Percentiles rank a stretch among this genome's conserved stretches.
Evolutionary conservation across 169 alveolate genomes (phyloP).

Genomic region (Eimeria mitis): DNA sequence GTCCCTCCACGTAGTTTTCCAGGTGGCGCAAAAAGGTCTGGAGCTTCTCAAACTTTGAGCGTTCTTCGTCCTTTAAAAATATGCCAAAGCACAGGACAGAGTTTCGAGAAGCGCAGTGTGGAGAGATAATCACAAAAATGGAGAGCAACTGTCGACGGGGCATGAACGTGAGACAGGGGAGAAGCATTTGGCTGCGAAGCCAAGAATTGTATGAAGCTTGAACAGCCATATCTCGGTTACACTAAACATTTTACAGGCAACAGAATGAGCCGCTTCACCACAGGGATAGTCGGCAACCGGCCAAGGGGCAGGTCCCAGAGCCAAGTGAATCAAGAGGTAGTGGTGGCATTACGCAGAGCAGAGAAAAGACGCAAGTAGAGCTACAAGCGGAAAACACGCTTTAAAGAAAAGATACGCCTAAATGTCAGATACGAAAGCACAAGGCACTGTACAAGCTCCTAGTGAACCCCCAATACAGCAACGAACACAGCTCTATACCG

Average conservation of each 20-base stretch:
- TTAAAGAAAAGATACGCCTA: too few species aligned
- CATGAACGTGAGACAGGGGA: not conserved
- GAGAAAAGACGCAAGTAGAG: not conserved
- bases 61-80: slow-evolving; percentile 55
- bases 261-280: not conserved
- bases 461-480: not conserved
- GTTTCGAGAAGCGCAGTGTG: not conserved
- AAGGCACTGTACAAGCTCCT: not conserved
- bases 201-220: not conserved
- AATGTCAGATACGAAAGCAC: not conserved
- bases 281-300: not conserved
- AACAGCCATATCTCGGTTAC: not conserved
- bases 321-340: not conserved
- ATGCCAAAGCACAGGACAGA: not conserved
- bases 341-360: not conserved
- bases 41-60: slow-evolving; percentile 69
- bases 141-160: not conserved
- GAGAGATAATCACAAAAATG: not conserved
- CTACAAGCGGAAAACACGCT: not conserved
- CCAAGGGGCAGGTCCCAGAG: not conserved
- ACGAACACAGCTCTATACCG: not conserved
- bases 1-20: slow-evolving; percentile 61
- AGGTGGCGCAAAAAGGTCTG: slow-evolving; percentile 53
- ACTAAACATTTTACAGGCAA: not conserved
- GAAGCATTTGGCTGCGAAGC: not conserved